Base-by-base conservation (phyloP, 371 early-diverging fungal species). In the Rhizopus microsporus region DNA sequence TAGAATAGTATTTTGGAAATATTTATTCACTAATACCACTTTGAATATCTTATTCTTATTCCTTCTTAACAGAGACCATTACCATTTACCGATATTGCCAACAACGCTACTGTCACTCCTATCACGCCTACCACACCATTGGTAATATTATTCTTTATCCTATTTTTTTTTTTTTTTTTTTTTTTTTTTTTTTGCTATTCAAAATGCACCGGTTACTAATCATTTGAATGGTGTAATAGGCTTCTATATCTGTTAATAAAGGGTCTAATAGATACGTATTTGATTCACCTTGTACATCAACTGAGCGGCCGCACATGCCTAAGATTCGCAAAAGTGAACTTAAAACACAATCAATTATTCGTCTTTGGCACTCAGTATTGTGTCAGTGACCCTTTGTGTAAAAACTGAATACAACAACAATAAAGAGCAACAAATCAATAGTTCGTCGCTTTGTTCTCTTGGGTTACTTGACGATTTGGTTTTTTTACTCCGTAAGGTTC, bases 1-100 rank as follows among this genome's bases (percentile, higher is more conserved):
- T 56, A 47, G 45, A 34, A 54, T 55, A 55, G 55, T 35, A 46
- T 55, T 37, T 46, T 38, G 56, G 48, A 56, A 48, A 48, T 39
- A 39, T 38, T 39, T 56, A 56, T 56, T 16, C 55, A 37, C 46
- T 55, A 55, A 54, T 45, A 37, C 51, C 51, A 50, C 51, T 37
- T 50, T 50, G 51, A 23, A 50, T 50, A 50, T n/a, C n/a, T n/a
- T n/a, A n/a, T n/a, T 50, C 51, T 50, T 50, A 50, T 50, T 50
- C 51, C 51, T 50, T 50, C 51, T 50, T 37, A 50, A 50, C 35
- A 50, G 51, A 50, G 51, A 50, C 16, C 51, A 37, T 50, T 50
- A 23, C 51, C 51, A 50, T 37, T 50, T 50, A 50, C 51, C 51
- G 38, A 50, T 50, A 50, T 35, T 50, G 3, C 51, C 57, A 42